Evolutionary conservation across 108 stramenopile species (phyloP).

Genomic region (Asterionellopsis glacialis): DNA sequence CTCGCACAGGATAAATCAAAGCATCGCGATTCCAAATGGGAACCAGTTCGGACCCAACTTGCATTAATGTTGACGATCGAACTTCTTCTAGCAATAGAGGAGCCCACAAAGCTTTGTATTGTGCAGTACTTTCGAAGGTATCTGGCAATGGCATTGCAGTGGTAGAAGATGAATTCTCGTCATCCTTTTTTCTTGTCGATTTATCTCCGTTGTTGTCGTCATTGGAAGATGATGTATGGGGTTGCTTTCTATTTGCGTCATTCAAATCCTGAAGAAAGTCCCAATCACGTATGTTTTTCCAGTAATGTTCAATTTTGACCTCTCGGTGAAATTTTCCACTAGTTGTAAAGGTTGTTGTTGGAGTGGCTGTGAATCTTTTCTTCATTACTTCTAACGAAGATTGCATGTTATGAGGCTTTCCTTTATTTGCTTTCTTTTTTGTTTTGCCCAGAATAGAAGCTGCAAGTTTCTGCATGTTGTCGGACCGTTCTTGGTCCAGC

Average conservation of each 20-base stretch:
- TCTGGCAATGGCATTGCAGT: slow-evolving; percentile 50
- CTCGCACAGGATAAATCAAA: neutral
- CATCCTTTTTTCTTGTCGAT: no score
- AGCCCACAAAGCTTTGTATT: slow-evolving; percentile 77
- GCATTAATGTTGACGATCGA: slow-evolving; percentile 66
- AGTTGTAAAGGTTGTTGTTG: no score
- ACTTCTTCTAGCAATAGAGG: slow-evolving; percentile 71
- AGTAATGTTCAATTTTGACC: slow-evolving; percentile 59
- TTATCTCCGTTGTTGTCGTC: neutral
- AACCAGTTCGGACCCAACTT: slow-evolving; percentile 21
- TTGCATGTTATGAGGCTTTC: no score
- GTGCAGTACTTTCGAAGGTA: slow-evolving; percentile 58
- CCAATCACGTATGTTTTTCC: slow-evolving; percentile 79
- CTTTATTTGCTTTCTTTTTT: no score
- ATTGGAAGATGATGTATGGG: slow-evolving; percentile 3
- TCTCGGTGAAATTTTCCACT: no score
- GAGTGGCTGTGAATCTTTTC: no score
- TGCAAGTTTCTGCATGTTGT: no score
- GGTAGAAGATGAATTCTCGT: neutral
- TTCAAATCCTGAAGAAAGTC: slow-evolving; percentile 62
- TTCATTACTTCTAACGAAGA: no score
- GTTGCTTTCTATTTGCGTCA: slow-evolving; percentile 10
- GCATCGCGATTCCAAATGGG: neutral
- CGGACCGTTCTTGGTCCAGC: no score
- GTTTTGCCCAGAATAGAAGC: no score